Base-by-base conservation (phyloP, 345 rosid species). In the Gossypium australe region DNA sequence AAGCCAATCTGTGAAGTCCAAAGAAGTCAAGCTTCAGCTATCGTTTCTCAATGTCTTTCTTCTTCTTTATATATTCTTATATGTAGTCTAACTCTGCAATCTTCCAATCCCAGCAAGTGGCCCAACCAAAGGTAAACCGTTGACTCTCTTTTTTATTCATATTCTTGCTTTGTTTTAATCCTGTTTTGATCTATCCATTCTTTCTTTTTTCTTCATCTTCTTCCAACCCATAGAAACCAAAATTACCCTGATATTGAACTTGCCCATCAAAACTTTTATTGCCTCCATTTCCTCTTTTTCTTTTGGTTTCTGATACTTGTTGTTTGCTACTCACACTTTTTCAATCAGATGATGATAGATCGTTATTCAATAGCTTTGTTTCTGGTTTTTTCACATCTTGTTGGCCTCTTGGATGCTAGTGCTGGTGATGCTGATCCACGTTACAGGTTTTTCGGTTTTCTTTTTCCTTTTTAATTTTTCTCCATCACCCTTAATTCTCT, bases 371-470 rank as follows among this genome's bases (percentile, higher is more conserved):
- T 66, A 44, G 70, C 53, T 66, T 44, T 44, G 70, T 66, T 44
- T 20, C n/a, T 44, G 29, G 29, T 44, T 18, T 24, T 66, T 44
- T 44, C 70, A 0, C 20, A 44, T 66, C 70, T 66, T 44, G 53
- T 66, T 66, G 53, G 34, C 4, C n/a, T 45, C 17, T 66, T 18
- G 70, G 70, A 85, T 80, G 90, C 93, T 70, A 92, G 94, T 79
- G 86, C 78, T 70, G 97, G 94, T 43, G 93, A 92, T 82, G 86
- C 87, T 52, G 88, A 92, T 85, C 94, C 88, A 55, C 67, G 69
- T 70, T 92, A 88, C 92, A 86, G 87, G 94, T 92, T 70, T 38
- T 18, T 38, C 24, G 29, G 73, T 41, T 78, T 45, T 69, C 44
- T 2, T 0, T 48, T 78, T 45, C 65, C 20, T 2, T 0, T 48